Base-by-base conservation (phyloP, 768 basidiomycete genomes). In the Phallus indusiatus region DNA sequence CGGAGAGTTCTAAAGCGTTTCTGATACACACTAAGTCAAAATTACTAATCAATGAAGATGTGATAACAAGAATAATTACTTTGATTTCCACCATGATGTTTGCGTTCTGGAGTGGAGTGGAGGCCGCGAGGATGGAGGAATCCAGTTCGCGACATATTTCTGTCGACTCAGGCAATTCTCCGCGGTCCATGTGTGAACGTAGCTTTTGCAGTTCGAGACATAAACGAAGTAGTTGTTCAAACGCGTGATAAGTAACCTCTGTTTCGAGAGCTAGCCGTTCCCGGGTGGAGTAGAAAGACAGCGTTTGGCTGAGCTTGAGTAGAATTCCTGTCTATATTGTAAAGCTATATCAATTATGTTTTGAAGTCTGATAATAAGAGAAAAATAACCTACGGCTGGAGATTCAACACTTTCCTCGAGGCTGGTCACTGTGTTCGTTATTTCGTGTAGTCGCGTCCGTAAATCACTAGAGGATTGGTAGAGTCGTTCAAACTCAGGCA, bases 121-220 rank as follows among this genome's bases (percentile, higher is more conserved):
- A 85, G 1, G 78, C 75, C 17, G 66, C 66, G 33, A 72, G 71
- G 8, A 90, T 67, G 24, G 80, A 63, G 3, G 64, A 62, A 53
- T 81, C 73, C 54, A 88, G 64, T 16, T 68, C 67, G 11, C 64
- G 65, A 56, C 74, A 77, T 5, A 74, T 71, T n/a, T 67, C 65
- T 9, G 83, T 80, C 4, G 88, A 86, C 53, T 83, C 81, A 1
- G 85, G 78, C 7, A 93, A 75, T 61, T 78, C 75, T 12, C 89
- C 90, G 9, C 71, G 70, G 36, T 79, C 70, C 2, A 82, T 77
- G 34, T 86, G 65, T 1, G 63, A 67, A 28, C 75, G 70, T 20
- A 89, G 67, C 9, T 68, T 64, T 6, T 73, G 67, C 33, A 84
- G 76, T 59, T 75, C 77, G 28, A 69, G 67, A 64, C 74, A 76